Evolutionary conservation across 2,329 filamentous ascomycete species (phyloP).

Genomic region (Claviceps fusiformis): DNA sequence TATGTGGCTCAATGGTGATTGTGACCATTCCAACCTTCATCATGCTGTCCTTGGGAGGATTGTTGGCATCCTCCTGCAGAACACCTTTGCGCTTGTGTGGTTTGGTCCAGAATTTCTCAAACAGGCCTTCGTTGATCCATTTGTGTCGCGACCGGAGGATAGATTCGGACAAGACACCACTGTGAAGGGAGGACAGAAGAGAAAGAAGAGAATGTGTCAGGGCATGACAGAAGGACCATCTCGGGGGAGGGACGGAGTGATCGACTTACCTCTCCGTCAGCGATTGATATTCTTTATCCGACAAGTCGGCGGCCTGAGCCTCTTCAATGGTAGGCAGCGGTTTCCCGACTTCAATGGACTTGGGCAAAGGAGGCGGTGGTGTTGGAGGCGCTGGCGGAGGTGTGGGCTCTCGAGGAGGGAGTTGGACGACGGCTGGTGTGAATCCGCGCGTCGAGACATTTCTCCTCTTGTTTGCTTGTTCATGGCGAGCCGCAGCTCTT

Average conservation of each 20-base stretch:
- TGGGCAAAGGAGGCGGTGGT: slow-evolving; percentile 39
- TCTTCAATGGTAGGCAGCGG: slow-evolving; percentile 58
- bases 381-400: slow-evolving; percentile 18
- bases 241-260: not conserved
- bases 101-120: slow-evolving; percentile 68
- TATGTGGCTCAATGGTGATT: slow-evolving; percentile 67
- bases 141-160: slow-evolving; percentile 57
- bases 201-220: not conserved
- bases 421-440: slow-evolving; percentile 27
- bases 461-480: slow-evolving; percentile 47
- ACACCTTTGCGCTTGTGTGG: slow-evolving; percentile 54
- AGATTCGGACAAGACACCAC: slow-evolving; percentile 62
- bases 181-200: slow-evolving; percentile 17
- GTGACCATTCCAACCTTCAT: slow-evolving; percentile 58
- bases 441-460: slow-evolving; percentile 40
- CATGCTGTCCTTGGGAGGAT: slow-evolving; percentile 59
- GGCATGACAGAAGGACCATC: not conserved
- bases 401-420: slow-evolving; percentile 21
- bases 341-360: slow-evolving; percentile 48
- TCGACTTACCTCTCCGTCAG: slow-evolving; percentile 52
- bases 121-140: slow-evolving; percentile 60
- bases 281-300: slow-evolving; percentile 55
- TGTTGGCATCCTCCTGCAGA: slow-evolving; percentile 48
- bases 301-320: slow-evolving; percentile 50
- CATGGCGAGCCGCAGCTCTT: slow-evolving; percentile 45